Evolutionary conservation across 2,329 filamentous ascomycete species (phyloP).

Genomic region (Dactylellina drechsleri): DNA sequence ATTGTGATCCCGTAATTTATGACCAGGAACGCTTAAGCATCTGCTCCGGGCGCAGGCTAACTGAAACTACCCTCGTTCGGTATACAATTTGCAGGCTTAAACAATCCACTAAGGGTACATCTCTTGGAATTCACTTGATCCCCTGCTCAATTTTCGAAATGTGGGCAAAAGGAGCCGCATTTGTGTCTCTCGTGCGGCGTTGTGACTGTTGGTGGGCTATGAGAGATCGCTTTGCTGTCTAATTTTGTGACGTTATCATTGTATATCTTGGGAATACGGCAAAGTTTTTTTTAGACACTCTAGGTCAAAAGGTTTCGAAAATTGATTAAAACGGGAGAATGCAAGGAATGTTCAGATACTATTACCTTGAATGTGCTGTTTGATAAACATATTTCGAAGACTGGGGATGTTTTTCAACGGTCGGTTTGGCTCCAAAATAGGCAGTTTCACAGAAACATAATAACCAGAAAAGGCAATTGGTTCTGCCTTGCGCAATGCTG

Average conservation of each 20-base stretch:
- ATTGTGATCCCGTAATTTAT: constrained; percentile 11
- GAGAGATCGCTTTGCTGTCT: constrained; percentile 4
- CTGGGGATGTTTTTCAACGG: background rate
- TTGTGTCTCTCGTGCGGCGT: background rate
- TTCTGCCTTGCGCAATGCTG: background rate
- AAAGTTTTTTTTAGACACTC: background rate
- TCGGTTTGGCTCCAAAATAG: constrained; percentile 9
- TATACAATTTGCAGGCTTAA: constrained; percentile 1
- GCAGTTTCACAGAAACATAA: constrained; percentile 31
- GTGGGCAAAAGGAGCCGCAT: constrained; percentile 9
- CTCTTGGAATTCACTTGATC: constrained; percentile 5
- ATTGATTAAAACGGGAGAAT: background rate
- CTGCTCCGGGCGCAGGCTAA: background rate
- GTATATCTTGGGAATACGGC: background rate
- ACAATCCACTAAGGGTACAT: background rate
- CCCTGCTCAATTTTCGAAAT: background rate
- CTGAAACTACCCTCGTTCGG: constrained; percentile 35
- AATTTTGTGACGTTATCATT: background rate
- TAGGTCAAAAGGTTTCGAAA: background rate
- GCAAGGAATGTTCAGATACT: background rate
- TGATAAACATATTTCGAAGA: background rate
- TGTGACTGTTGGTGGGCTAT: constrained; percentile 2
- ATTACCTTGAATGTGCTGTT: background rate
- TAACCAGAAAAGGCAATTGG: constrained; percentile 22
- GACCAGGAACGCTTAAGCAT: constrained; percentile 27